Evolutionary conservation across 805 yeast species (phyloP).

Genomic region (Grigorovia transvaalensis): DNA sequence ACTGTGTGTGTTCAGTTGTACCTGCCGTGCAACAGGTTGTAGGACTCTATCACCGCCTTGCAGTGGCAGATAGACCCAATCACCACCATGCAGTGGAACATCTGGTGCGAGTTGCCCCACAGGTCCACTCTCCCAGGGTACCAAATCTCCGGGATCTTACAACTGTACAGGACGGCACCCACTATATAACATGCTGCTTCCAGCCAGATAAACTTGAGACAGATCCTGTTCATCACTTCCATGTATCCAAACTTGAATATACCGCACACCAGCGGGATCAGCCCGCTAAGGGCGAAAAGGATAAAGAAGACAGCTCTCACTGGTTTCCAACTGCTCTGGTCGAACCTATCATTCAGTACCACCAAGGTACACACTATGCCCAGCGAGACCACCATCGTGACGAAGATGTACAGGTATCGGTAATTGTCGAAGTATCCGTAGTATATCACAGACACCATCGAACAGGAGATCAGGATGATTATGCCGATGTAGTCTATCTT

Average conservation of each 20-base stretch:
- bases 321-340: conserved; percentile 58
- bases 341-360: conserved; percentile 57
- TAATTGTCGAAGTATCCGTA: conserved; percentile 35
- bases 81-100: conserved; percentile 71
- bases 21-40: conserved; percentile 28
- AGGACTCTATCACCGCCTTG: conserved; percentile 52
- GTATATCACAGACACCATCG: conserved; percentile 42
- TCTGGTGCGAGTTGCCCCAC: conserved; percentile 74
- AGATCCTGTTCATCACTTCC: conserved; percentile 43
- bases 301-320: conserved; percentile 71
- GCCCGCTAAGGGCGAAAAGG: conserved; percentile 64
- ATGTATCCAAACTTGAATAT: conserved; percentile 38
- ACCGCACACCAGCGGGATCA: conserved; percentile 57
- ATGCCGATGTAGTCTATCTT: conserved; percentile 71
- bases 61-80: conserved; percentile 69
- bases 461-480: conserved; percentile 54
- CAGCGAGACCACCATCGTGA: conserved; percentile 37
- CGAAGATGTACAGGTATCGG: conserved; percentile 20
- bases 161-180: conserved; percentile 75
- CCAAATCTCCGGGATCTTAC: conserved; percentile 61
- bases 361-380: conserved; percentile 54
- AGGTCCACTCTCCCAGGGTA: conserved; percentile 56
- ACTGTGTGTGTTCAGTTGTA: background rate
- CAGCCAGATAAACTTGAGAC: conserved; percentile 47
- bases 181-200: conserved; percentile 67